Evolutionary conservation across 2,329 filamentous ascomycete genomes (phyloP).

Genomic region (Claviceps spartinae): DNA sequence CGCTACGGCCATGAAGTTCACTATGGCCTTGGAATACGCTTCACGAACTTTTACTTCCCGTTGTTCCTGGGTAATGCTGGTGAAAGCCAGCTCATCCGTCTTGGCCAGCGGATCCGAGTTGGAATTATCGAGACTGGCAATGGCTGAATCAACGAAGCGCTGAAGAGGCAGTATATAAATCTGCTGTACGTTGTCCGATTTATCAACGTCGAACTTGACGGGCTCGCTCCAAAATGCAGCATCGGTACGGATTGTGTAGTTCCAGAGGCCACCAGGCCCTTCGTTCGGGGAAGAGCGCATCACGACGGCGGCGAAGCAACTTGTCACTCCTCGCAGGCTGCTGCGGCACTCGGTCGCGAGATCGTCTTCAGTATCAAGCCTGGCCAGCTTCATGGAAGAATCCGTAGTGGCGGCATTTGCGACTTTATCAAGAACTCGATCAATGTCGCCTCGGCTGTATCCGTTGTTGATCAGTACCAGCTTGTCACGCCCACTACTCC

Average conservation of each 20-base stretch:
- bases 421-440: slow-evolving; percentile 52
- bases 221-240: slow-evolving; percentile 46
- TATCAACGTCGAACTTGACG: slow-evolving; percentile 47
- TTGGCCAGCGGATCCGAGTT: slow-evolving; percentile 23
- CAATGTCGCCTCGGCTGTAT: slow-evolving; percentile 53
- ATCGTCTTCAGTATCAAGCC: slow-evolving; percentile 40
- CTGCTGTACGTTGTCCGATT: slow-evolving; percentile 58
- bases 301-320: slow-evolving; percentile 59
- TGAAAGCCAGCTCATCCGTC: slow-evolving; percentile 59
- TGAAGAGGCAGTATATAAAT: slow-evolving; percentile 71
- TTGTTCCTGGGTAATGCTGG: slow-evolving; percentile 54
- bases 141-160: slow-evolving; percentile 61
- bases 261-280: slow-evolving; percentile 57
- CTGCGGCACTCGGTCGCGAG: slow-evolving; percentile 51
- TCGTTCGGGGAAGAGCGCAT: slow-evolving; percentile 66
- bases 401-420: slow-evolving; percentile 41
- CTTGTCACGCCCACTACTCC: slow-evolving; percentile 45
- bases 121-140: slow-evolving; percentile 39
- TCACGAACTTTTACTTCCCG: slow-evolving; percentile 51
- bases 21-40: slow-evolving; percentile 57
- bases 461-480: slow-evolving; percentile 72
- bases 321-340: slow-evolving; percentile 51
- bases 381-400: slow-evolving; percentile 38
- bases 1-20: slow-evolving; percentile 62
- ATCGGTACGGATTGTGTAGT: slow-evolving; percentile 73